Percentiles rank a stretch among this genome's conserved stretches.
Evolutionary conservation across 768 basidiomycete genomes (phyloP).

Genomic region (Leccinum imitatum): DNA sequence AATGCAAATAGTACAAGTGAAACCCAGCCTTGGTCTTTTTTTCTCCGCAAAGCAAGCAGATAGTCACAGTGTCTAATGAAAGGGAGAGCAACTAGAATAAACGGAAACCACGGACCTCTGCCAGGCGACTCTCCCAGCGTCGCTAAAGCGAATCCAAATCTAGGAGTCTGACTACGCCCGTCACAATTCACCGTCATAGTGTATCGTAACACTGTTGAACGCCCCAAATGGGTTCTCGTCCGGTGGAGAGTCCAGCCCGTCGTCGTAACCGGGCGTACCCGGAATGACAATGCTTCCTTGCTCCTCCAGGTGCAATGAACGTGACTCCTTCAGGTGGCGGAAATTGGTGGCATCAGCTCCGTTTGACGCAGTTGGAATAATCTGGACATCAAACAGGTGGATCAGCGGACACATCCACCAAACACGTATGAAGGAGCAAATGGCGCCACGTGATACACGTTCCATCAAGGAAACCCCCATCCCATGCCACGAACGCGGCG

Average conservation of each 20-base stretch:
- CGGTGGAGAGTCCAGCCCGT: slow-evolving; percentile 43
- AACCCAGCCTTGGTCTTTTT: slow-evolving; percentile 15
- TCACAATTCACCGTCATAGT: slow-evolving; percentile 72
- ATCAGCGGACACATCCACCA: slow-evolving; percentile 28
- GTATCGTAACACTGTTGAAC: slow-evolving; percentile 88
- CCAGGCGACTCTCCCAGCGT: slow-evolving; percentile 7
- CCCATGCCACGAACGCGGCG: neutral
- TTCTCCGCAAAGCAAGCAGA: slow-evolving; percentile 24
- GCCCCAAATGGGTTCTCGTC: slow-evolving; percentile 77
- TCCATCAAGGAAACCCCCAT: neutral
- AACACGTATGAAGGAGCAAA: slow-evolving; percentile 11
- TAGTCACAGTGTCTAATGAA: slow-evolving; percentile 20
- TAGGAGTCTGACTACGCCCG: neutral
- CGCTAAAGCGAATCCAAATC: slow-evolving; percentile 6
- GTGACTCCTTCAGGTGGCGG: slow-evolving; percentile 86
- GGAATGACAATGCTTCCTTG: slow-evolving; percentile 40
- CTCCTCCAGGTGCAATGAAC: slow-evolving; percentile 86
- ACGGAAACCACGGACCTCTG: slow-evolving; percentile 22
- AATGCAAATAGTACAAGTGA: slow-evolving; percentile 37
- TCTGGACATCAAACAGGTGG: slow-evolving; percentile 47
- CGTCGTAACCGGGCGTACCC: slow-evolving; percentile 43
- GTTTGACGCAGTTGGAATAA: slow-evolving; percentile 71
- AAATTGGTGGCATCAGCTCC: slow-evolving; percentile 87
- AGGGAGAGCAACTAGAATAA: slow-evolving; percentile 1
- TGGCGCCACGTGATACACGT: slow-evolving; percentile 10